Base-by-base conservation (phyloP, 768 basidiomycete species). In the Strobilomyces dryophilus region DNA sequence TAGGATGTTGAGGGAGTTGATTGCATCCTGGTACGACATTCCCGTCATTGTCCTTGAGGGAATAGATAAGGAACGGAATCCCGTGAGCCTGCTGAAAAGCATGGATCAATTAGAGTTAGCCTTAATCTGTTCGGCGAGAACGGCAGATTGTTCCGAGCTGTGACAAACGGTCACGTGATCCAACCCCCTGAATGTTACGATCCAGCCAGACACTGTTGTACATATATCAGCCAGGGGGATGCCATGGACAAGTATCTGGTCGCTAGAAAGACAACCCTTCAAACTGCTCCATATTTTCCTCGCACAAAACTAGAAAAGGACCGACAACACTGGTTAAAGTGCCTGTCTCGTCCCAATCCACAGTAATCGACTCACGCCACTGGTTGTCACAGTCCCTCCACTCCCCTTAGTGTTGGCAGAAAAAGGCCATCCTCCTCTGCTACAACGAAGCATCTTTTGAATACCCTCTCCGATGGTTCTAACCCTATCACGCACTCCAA, bases 401-500 rank as follows among this genome's bases (percentile, higher is more conserved):
- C 65, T 29, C 68, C 72, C 35, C 49, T 73, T 18, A 50, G 61
- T 34, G 66, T 58, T 39, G 68, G 66, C 31, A 66, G 60, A n/a
- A 54, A 58, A 46, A 71, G 68, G 48, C 68, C 74, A 5, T 78
- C 79, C 18, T 62, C 71, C 0, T 59, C 73, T 29, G 68, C 71
- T n/a, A 62, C 87, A 36, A 88, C 82, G 12, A 81, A 74, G 49
- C 76, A 82, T 49, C 68, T 92, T 14, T 65, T 92, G 39, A 75
- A 70, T 27, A 88, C 83, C 0, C 74, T 93, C 42, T 66, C 75
- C 15, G 78, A 87, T 55, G 72, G 76, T 48, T 78, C 79, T 10
- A 92, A 92, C 65, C 91, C 91, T 1, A 89, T 92, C 47, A 90
- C 89, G 1, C 84, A 88, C 60, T 84, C 84, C 1, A 79, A 86